phyloP scores from a whole-genome alignment of 345 rosid genomes.

The Toxicodendron radicans region DNA sequence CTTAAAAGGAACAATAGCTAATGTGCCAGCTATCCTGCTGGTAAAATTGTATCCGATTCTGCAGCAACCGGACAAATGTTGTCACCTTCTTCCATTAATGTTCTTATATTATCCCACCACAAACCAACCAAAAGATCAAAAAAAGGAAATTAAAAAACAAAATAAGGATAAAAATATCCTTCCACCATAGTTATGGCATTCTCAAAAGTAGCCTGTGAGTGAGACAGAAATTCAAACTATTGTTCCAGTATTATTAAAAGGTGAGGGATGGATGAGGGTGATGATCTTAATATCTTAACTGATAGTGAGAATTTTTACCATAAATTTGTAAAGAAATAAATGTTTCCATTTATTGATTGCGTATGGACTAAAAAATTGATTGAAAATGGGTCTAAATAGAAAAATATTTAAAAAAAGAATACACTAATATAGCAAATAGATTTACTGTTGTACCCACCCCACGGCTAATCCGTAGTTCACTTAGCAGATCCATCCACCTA shows the following conservation, averaged over 20 bases:
- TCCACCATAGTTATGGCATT: too few species aligned
- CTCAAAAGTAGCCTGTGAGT: too few species aligned
- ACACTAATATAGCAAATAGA: neutral
- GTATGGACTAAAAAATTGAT: neutral
- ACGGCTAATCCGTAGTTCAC: neutral
- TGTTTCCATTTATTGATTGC: neutral
- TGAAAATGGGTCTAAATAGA: too few species aligned
- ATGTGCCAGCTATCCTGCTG: constrained; percentile 12
- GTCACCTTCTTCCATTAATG: neutral
- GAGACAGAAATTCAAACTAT: too few species aligned
- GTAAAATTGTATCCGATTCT: neutral
- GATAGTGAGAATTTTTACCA: too few species aligned
- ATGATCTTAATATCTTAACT: too few species aligned
- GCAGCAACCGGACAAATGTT: neutral
- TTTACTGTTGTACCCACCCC: constrained; percentile 13
- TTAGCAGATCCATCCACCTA: constrained; percentile 21
- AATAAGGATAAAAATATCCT: neutral
- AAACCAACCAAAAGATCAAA: neutral
- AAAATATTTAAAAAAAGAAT: too few species aligned
- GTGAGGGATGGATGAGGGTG: too few species aligned
- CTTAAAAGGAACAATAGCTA: neutral
- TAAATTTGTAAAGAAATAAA: too few species aligned
- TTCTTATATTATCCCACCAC: neutral
- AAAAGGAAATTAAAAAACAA: neutral
- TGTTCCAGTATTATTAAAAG: too few species aligned